phyloP scores from a whole-genome alignment of 2,329 filamentous ascomycete genomes.

The Fusarium anthophilum region DNA sequence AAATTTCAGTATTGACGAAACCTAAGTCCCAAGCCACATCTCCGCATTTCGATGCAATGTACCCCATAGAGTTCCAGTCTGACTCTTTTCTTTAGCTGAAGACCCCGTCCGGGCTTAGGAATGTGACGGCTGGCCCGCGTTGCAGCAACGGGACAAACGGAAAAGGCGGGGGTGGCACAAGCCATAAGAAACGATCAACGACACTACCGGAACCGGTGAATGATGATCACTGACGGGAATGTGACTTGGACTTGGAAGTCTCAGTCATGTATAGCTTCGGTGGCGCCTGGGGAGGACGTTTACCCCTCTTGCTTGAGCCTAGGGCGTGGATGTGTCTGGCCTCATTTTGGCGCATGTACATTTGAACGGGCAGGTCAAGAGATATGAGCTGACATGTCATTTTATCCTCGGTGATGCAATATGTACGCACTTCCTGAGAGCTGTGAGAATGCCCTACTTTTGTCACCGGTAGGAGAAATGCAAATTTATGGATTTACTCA shows the following conservation, averaged over 20 bases:
- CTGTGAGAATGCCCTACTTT: fast-evolving
- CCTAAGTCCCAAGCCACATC: not conserved
- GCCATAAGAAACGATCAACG: not conserved
- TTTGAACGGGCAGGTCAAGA: too few species aligned
- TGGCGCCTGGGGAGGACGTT: not conserved
- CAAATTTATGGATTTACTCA: not conserved
- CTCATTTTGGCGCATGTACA: not conserved
- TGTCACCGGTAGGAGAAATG: too few species aligned
- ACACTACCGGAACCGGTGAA: not conserved
- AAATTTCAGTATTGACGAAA: not conserved
- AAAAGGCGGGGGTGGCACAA: not conserved
- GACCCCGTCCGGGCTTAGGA: not conserved
- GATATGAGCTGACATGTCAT: fast-evolving
- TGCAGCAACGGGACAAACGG: not conserved
- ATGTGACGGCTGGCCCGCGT: not conserved
- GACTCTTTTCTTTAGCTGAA: not conserved
- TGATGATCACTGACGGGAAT: not conserved
- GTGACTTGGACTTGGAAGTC: not conserved
- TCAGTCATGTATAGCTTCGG: not conserved
- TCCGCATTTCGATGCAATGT: not conserved
- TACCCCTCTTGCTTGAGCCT: not conserved
- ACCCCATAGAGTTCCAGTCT: not conserved
- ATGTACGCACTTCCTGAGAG: fast-evolving
- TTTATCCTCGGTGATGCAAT: fast-evolving
- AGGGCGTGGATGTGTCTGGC: not conserved